Base-by-base conservation (phyloP, 2,329 filamentous ascomycete species). In the Hymenoscyphus scutula region DNA sequence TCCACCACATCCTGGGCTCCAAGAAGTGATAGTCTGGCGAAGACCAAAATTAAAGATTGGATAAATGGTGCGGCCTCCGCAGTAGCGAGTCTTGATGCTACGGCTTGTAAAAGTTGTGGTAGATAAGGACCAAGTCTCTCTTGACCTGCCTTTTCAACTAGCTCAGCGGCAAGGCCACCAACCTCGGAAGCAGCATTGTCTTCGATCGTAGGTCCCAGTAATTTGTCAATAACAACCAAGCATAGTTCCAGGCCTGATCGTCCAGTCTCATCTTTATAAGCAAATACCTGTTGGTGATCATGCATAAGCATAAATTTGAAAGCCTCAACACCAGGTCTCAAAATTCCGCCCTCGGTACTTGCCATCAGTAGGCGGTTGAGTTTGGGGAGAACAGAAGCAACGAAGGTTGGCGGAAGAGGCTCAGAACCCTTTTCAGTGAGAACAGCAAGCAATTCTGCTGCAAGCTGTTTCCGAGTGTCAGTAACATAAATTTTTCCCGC, bases 101-200 rank as follows among this genome's bases (percentile, higher is more conserved):
- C 94, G 19, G 94, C 95, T 70, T 89, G 88, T 3, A 99, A 83
- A 25, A 99, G 86, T 75, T 96, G 91, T 48, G 91, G 88, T 29
- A 99, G 82, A 74, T 92, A 97, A 11, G 93, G 93, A 0, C 95
- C 95, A 11, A 99, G 86, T 60, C 91, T 87, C 74, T 97, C 93
- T 41, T 92, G 88, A 11, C 95, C 95, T 58, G 94, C 95, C 77
- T 95, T 97, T 77, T 98, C 94, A 0, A 99, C 95, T 30, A 99
- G 82, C 76, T 97, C 93, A 1, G 94, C 94, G 4, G 95, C 95
- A 67, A 99, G 84, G 17, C 92, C 92, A 69, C 95, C 95, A 53
- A 99, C 93, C 78, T 99, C 94, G n/a, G 92, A 91, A 5, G 94
- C 95, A 19, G 92, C 91, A 71, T 94, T 92, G 72, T 99, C 95